A percentile compares a stretch with the other conserved stretches of the same genome.
Evolutionary conservation across 2,329 filamentous ascomycete genomes (phyloP).

Genomic region (Nannizziopsis arthrosporioides): DNA sequence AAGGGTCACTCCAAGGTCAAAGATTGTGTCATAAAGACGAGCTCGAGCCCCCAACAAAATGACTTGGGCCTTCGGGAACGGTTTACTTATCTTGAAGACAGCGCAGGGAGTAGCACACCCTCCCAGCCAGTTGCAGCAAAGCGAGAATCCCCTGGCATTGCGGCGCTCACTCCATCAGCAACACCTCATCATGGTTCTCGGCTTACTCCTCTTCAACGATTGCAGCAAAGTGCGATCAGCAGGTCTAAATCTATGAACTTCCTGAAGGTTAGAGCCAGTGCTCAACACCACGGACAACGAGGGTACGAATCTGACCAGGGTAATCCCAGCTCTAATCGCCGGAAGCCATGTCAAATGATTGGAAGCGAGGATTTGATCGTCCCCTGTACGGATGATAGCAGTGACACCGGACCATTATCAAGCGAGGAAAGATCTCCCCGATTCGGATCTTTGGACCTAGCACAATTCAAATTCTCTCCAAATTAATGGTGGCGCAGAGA

Average conservation of each 20-base stretch:
- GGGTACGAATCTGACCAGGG: conserved; percentile 15
- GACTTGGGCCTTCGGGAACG: background rate
- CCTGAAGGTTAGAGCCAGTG: conserved; percentile 3
- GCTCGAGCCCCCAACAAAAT: background rate
- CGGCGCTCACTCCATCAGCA: background rate
- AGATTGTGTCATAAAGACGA: background rate
- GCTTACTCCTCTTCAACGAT: conserved; percentile 32
- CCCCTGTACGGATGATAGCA: conserved; percentile 38
- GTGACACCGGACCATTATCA: conserved; percentile 18
- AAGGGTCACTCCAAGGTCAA: background rate
- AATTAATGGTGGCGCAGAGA: background rate
- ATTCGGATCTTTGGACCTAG: conserved; percentile 12
- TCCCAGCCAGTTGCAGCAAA: too few relatives aligned
- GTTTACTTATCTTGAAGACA: conserved; percentile 2
- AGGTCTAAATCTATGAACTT: conserved; percentile 29
- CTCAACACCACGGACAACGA: conserved; percentile 1
- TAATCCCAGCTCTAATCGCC: too few relatives aligned
- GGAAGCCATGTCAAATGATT: conserved; percentile 8
- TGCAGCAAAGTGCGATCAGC: conserved; percentile 31
- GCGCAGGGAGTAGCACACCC: too few relatives aligned
- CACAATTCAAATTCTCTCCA: conserved; percentile 10
- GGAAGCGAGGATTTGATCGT: conserved; percentile 45
- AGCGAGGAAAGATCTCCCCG: conserved; percentile 2
- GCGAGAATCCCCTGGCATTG: background rate
- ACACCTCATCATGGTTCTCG: conserved; percentile 15